Base-by-base conservation (phyloP, 2,329 filamentous ascomycete genomes). In the Paramyrothecium sp. region DNA sequence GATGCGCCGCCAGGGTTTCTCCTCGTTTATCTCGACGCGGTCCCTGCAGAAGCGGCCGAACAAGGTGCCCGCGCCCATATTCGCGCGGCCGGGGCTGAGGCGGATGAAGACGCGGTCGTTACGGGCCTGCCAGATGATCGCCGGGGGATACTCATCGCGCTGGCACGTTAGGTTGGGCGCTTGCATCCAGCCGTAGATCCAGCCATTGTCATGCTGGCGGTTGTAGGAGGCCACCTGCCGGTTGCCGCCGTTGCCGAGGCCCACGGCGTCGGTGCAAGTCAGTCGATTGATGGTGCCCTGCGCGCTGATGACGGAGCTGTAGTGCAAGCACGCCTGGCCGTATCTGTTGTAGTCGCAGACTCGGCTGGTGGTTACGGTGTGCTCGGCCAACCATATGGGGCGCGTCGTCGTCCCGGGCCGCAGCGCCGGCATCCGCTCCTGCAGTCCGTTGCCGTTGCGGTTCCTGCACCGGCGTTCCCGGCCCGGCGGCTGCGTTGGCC, bases 141-240 rank as follows among this genome's bases (percentile, higher is more conserved):
- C 57, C 3, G 57, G 57, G 2, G 57, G 55, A 13, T 26, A 59
- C 52, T 59, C 57, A 17, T 59, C 57, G 20, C 57, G 55, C 44
- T 59, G 41, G 23, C 57, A 59, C n/a, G n/a, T n/a, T n/a, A 54
- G 12, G 38, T 46, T 21, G 7, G 26, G 16, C 5, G 30, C 13
- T 22, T 48, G 57, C 54, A 59, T 56, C 57, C 57, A 57, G 46
- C 46, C 46, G 16, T 54, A 56, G 16, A 53, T 57, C 57, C 57
- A 59, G 3, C 51, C 46, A 16, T 46, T 55, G 10, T 57, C 8
- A 20, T 59, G 55, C 17, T 59, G 52, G 2, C 22, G 19, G 19
- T 21, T 41, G 33, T 58, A 60, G 21, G 41, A 34, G 7, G 21
- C 51, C 23, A 54, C 53, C 5, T 56, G 44, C n/a, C 54, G 26